Conservation (phyloP, 2,329 filamentous ascomycete species). For the Fusarium palustre region DNA sequence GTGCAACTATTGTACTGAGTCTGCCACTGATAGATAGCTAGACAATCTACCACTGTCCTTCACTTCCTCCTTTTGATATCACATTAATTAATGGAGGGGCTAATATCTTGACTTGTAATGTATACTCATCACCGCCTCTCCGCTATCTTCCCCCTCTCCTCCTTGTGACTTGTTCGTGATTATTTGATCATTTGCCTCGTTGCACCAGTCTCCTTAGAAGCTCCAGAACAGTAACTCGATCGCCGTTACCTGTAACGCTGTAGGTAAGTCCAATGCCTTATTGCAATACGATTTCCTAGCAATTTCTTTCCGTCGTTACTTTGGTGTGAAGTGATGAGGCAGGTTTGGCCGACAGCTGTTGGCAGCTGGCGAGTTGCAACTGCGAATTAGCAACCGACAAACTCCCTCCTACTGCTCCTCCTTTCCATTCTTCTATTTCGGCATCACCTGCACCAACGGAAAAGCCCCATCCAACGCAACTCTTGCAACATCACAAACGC, state of each 20-base stretch:
- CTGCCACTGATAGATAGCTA: not conserved
- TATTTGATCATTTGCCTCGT: slow-evolving; percentile 5
- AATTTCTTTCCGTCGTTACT: not conserved
- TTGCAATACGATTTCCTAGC: not conserved
- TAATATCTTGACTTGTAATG: not conserved
- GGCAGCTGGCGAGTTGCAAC: slow-evolving; percentile 17
- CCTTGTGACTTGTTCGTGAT: not conserved
- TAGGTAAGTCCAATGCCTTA: not conserved
- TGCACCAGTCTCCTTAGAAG: slow-evolving; percentile 5
- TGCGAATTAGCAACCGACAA: slow-evolving; percentile 2
- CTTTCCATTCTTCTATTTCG: slow-evolving; percentile 2
- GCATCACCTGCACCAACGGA: slow-evolving; percentile 15
- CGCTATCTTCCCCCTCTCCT: not conserved
- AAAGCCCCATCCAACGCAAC: not conserved
- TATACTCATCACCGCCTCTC: not conserved
- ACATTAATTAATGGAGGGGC: not conserved
- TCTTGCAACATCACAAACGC: slow-evolving; percentile 17
- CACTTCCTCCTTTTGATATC: not conserved
- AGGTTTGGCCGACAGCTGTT: slow-evolving; percentile 31
- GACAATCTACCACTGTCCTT: not conserved
- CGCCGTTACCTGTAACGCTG: not conserved
- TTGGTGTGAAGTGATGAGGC: slow-evolving; percentile 9
- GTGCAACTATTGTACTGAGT: not conserved
- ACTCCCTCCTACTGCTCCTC: slow-evolving; percentile 7
- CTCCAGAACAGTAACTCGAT: slow-evolving; percentile 13